Conservation (phyloP, 257 asterid species). For the Petrea volubilis region DNA sequence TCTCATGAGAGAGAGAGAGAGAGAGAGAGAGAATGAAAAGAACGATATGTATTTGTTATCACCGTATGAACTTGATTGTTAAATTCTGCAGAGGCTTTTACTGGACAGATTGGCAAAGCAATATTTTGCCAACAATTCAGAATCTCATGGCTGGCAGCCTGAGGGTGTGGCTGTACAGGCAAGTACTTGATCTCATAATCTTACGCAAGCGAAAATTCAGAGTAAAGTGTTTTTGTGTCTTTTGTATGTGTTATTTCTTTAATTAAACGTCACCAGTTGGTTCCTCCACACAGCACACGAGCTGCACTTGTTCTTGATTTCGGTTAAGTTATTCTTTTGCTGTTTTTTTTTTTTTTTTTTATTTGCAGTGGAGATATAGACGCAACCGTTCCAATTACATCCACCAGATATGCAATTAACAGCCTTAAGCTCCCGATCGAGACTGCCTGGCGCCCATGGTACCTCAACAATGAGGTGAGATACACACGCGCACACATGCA, state of each 20-base stretch:
- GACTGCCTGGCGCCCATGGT: conserved; percentile 38
- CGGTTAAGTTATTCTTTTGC: no score
- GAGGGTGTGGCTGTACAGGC: conserved; percentile 44
- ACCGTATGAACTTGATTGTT: neutral
- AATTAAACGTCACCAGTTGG: no score
- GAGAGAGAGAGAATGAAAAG: neutral
- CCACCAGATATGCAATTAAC: conserved; percentile 36
- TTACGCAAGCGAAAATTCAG: no score
- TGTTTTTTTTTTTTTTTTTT: no score
- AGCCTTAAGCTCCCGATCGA: conserved; percentile 30
- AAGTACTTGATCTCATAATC: conserved; percentile 1
- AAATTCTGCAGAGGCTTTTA: neutral
- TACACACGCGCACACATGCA: neutral
- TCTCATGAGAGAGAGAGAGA: no score
- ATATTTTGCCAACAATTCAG: conserved; percentile 32
- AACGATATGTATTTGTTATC: neutral
- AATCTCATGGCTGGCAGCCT: conserved; percentile 31
- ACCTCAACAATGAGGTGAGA: conserved; percentile 33
- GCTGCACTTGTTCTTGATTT: no score
- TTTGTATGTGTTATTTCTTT: no score
- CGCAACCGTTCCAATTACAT: conserved; percentile 39
- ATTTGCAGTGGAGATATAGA: conserved; percentile 39
- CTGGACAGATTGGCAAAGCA: conserved; percentile 31
- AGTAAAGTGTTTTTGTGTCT: no score
- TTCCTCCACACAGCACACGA: no score